Percentiles rank a stretch among this genome's conserved stretches.
These are phyloP conservation scores for Nannizziopsis barbatae DNA, from an alignment of 2,329 filamentous ascomycete genomes.

Conservation along the genomic window DNA sequence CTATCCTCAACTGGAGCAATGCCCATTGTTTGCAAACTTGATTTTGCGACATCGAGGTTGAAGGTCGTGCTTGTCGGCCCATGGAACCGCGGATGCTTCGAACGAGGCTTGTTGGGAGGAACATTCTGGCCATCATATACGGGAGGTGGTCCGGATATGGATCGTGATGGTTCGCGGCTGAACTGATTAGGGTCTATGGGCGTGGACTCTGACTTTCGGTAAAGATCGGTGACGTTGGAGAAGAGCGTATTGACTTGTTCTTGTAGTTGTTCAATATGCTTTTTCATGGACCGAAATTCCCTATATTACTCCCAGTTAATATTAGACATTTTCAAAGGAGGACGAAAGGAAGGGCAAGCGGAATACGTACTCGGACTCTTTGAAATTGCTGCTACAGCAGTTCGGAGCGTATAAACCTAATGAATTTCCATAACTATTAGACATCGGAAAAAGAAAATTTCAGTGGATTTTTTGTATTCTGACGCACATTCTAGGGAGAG, in stretches of 20 bases:
- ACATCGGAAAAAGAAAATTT: neutral
- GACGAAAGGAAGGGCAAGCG: neutral
- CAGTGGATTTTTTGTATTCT: neutral
- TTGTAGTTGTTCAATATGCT: slow-evolving; percentile 63
- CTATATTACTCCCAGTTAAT: slow-evolving; percentile 22
- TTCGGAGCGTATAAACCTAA: slow-evolving; percentile 52
- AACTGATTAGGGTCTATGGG: slow-evolving; percentile 25
- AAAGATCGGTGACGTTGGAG: slow-evolving; percentile 58
- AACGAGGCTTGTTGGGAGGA: slow-evolving; percentile 39
- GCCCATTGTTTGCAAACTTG: slow-evolving; percentile 79
- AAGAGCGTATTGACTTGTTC: slow-evolving; percentile 73
- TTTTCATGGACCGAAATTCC: slow-evolving; percentile 72
- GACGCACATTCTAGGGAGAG: slow-evolving; percentile 47
- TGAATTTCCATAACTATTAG: neutral
- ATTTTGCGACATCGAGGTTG: slow-evolving; percentile 76
- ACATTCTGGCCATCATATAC: slow-evolving; percentile 19
- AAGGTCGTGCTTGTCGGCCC: slow-evolving; percentile 79
- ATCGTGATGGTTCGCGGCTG: slow-evolving; percentile 32
- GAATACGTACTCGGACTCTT: slow-evolving; percentile 60
- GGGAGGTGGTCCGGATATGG: slow-evolving; percentile 21
- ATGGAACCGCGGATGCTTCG: slow-evolving; percentile 57
- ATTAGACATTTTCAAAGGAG: neutral
- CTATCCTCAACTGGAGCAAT: slow-evolving; percentile 53
- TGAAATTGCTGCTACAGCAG: slow-evolving; percentile 66
- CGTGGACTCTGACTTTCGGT: slow-evolving; percentile 35